Base-by-base conservation (phyloP, 768 basidiomycete genomes). In the Trametes cinnabarina region DNA sequence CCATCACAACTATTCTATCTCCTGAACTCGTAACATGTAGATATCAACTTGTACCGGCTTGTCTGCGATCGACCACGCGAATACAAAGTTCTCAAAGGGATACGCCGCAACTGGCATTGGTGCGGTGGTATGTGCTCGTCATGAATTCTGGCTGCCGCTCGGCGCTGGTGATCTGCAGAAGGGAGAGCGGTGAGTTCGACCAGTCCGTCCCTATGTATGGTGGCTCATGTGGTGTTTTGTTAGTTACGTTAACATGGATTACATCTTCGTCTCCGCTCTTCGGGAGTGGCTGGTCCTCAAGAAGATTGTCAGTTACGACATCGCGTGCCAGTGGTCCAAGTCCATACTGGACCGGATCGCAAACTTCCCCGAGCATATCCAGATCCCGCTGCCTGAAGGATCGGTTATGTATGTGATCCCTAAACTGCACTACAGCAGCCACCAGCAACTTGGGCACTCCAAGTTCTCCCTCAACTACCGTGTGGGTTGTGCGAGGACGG, bases 361-460 rank as follows among this genome's bases (percentile, higher is more conserved):
- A 35, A 56, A 47, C 4, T 55, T 53, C 37, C 53, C 54, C 1
- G 41, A 28, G 9, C 25, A 48, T 3, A 2, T 63, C 7, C 53
- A 42, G n/a, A 43, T 61, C 22, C 22, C 40, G 6, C 15, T 43
- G 14, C 41, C 43, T 3, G 26, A 23, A 10, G 50, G 50, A 6
- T 17, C 30, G 1, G n/a, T 68, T n/a, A 15, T 30, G 15, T 65
- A 39, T 19, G 48, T 53, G 10, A 57, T 76, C 26, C 73, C 70
- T 1, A 75, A 75, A 51, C 66, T 71, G 3, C 74, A 76, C 51
- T 57, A 71, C 19, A 52, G 49, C 6, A 66, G 62, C 25, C 75
- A 76, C 35, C 42, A 66, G 15, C 23, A 14, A 3, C 12, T 19
- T 2, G 55, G 67, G 40, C 72, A 71, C 26, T 55, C 65, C 9